phyloP scores from a whole-genome alignment of 2,329 filamentous ascomycete species.

The Pestalotiopsis sp. region DNA sequence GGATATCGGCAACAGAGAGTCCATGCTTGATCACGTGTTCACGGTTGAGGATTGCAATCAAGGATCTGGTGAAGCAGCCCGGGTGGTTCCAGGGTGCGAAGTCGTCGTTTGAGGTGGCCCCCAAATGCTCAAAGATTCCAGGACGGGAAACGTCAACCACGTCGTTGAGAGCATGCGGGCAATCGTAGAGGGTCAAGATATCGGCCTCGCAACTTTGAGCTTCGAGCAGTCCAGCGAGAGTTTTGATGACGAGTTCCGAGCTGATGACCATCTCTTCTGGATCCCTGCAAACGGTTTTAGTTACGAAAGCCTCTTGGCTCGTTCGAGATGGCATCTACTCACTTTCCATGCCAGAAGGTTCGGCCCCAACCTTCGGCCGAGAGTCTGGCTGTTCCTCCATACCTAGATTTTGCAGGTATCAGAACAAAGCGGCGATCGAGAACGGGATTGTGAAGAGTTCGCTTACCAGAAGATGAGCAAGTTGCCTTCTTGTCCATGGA shows the following conservation, averaged over 20 bases:
- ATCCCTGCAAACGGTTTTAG: not conserved
- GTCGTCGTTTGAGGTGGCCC: not conserved
- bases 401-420: conserved; percentile 1
- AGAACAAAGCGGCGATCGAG: not conserved
- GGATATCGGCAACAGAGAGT: conserved; percentile 11
- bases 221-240: conserved; percentile 4
- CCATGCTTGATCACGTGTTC: not conserved
- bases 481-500: not conserved
- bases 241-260: not conserved
- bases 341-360: conserved; percentile 13
- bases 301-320: not conserved
- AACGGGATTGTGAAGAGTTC: not conserved
- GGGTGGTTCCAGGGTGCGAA: not conserved
- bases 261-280: not conserved
- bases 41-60: conserved; percentile 9
- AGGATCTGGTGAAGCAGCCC: conserved; percentile 13
- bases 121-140: conserved; percentile 11
- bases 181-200: conserved; percentile 15
- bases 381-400: conserved; percentile 7
- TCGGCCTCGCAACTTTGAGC: conserved; percentile 6
- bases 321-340: not conserved
- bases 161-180: conserved; percentile 1
- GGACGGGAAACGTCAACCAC: not conserved
- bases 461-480: conserved; percentile 14
- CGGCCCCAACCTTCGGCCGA: not conserved